Conservation (phyloP, 1,284 basidiomycete genomes). For the Porogramme epimiltina region DNA sequence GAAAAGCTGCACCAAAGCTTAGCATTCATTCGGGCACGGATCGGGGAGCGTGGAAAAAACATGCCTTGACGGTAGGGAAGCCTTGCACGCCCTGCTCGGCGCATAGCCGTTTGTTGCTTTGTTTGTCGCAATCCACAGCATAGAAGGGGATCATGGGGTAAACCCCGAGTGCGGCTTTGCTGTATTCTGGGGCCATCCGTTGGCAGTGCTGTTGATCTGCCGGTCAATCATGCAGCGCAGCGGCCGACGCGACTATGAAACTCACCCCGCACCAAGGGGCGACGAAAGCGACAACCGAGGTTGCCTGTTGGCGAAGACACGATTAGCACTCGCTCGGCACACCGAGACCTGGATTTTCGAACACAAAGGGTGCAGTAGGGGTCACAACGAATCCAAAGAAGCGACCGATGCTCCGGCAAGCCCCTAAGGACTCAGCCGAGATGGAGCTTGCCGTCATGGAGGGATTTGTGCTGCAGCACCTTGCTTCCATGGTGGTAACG, state of each 20-base stretch:
- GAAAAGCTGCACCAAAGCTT: slow-evolving; percentile 53
- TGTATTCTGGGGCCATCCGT: slow-evolving; percentile 83
- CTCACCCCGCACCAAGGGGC: slow-evolving; percentile 89
- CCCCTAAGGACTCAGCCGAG: too few species aligned
- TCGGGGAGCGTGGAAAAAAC: slow-evolving; percentile 12
- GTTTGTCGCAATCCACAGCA: slow-evolving; percentile 90
- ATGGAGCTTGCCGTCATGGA: too few species aligned
- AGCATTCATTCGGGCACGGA: neutral
- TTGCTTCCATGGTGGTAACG: too few species aligned
- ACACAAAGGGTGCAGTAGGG: too few species aligned
- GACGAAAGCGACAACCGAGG: slow-evolving; percentile 83
- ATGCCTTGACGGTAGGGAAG: slow-evolving; percentile 88
- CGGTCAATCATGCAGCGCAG: slow-evolving; percentile 5
- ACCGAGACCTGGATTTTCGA: too few species aligned
- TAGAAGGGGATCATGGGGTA: slow-evolving; percentile 87
- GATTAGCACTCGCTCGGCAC: neutral
- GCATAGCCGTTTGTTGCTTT: slow-evolving; percentile 81
- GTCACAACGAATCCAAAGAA: too few species aligned
- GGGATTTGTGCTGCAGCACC: too few species aligned
- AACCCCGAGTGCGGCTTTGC: slow-evolving; percentile 79
- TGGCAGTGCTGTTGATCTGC: slow-evolving; percentile 74
- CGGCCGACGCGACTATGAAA: slow-evolving; percentile 1
- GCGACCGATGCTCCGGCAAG: too few species aligned
- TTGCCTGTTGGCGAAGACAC: slow-evolving; percentile 48
- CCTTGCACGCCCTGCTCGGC: slow-evolving; percentile 87